Evolutionary conservation across 1,139 yeast genomes (phyloP).

Genomic region (Hansenula lynferdii): DNA sequence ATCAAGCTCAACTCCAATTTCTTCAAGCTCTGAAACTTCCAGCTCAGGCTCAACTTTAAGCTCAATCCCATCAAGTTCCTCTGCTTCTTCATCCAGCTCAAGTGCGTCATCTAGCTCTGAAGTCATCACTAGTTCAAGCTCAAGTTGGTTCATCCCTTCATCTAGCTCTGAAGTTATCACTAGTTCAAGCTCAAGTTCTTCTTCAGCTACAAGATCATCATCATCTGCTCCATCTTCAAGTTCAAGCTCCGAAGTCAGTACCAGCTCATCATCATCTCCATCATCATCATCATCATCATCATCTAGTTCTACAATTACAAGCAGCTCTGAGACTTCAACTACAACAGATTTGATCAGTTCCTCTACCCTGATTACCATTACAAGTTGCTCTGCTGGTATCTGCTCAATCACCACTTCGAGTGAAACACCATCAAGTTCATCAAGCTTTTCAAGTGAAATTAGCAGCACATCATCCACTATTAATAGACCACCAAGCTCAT

Average conservation of each 20-base stretch:
- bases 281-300: background rate
- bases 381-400: too few relatives aligned
- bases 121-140: too few relatives aligned
- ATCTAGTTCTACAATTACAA: background rate
- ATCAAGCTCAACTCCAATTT: background rate
- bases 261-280: too few relatives aligned
- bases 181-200: background rate
- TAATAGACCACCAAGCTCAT: background rate
- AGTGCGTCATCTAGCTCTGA: too few relatives aligned
- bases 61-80: background rate
- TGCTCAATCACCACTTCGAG: too few relatives aligned
- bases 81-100: background rate
- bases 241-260: background rate
- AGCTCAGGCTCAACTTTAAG: too few relatives aligned
- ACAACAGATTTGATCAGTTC: background rate
- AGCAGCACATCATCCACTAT: too few relatives aligned
- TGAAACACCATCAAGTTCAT: background rate
- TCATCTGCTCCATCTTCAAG: background rate
- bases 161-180: background rate
- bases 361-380: too few relatives aligned
- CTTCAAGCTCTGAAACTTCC: background rate
- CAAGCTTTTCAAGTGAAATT: background rate
- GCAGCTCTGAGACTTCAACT: background rate
- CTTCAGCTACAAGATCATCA: background rate
- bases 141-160: background rate